A percentile compares a stretch with the other conserved stretches of the same genome.
Evolutionary conservation across 2,329 filamentous ascomycete genomes (phyloP).

Genomic region (Epichloe bromicola): DNA sequence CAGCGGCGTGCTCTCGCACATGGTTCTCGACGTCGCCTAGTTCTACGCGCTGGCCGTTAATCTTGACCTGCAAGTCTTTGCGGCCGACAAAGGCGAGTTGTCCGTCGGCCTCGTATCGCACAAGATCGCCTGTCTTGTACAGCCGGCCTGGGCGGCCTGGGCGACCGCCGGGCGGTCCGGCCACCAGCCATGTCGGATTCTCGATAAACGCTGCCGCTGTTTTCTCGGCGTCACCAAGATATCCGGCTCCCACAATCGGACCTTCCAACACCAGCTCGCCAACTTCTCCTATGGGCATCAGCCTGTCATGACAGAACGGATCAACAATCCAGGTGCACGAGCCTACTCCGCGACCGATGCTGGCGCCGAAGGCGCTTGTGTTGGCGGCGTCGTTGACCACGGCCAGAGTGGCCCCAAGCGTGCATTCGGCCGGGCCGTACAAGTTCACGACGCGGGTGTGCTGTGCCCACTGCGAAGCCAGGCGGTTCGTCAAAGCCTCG

Average conservation of each 20-base stretch:
- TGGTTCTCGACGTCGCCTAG: conserved; percentile 20
- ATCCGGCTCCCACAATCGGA: conserved; percentile 35
- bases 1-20: conserved; percentile 1
- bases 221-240: conserved; percentile 25
- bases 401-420: not conserved
- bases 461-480: conserved; percentile 4
- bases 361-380: not conserved
- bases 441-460: conserved; percentile 10
- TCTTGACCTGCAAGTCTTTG: conserved; percentile 46
- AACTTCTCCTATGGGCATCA: conserved; percentile 11
- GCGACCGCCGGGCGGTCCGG: not conserved
- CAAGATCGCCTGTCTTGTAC: conserved; percentile 12
- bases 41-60: conserved; percentile 45
- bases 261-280: conserved; percentile 28
- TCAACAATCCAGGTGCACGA: conserved; percentile 14
- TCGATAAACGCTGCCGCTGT: conserved; percentile 20
- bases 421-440: conserved; percentile 13
- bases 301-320: conserved; percentile 8
- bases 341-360: conserved; percentile 3
- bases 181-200: conserved; percentile 9
- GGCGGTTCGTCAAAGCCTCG: conserved; percentile 5
- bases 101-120: conserved; percentile 9
- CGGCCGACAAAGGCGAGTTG: conserved; percentile 25
- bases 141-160: conserved; percentile 7
- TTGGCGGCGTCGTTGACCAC: not conserved